A percentile compares a stretch with the other conserved stretches of the same genome.
Evolutionary conservation across 352 stramenopile genomes (phyloP).

Genomic region (Globisporangium camurandrum): DNA sequence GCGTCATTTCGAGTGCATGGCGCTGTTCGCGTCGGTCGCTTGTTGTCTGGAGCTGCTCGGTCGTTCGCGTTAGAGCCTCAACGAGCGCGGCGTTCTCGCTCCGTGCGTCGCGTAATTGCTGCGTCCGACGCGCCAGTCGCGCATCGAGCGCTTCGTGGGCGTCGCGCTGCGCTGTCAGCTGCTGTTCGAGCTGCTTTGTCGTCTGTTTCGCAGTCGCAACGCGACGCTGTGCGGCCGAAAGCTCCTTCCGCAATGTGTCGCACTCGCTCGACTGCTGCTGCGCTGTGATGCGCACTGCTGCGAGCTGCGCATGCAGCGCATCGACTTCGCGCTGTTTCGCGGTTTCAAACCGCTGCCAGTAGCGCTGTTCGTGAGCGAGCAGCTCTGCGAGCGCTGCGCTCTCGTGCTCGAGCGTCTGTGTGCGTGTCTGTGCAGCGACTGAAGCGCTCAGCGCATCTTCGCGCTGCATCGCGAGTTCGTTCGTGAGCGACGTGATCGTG

Average conservation of each 20-base stretch:
- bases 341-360: conserved; percentile 25
- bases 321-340: conserved; percentile 22
- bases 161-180: conserved; percentile 28
- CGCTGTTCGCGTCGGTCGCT: too few relatives aligned
- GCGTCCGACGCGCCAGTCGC: conserved; percentile 20
- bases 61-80: conserved; percentile 31
- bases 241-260: conserved; percentile 24
- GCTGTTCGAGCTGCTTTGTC: conserved; percentile 46
- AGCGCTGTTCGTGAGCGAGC: conserved; percentile 41
- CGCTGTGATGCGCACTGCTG: conserved; percentile 22
- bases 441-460: conserved; percentile 10
- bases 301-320: conserved; percentile 20
- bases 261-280: conserved; percentile 27
- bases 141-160: conserved; percentile 28
- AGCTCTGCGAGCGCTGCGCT: conserved; percentile 28
- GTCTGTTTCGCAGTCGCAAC: conserved; percentile 39
- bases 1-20: too few relatives aligned
- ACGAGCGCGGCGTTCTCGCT: conserved; percentile 54
- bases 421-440: conserved; percentile 9
- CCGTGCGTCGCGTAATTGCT: conserved; percentile 47
- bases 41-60: conserved; percentile 17
- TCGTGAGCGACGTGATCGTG: conserved; percentile 13
- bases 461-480: conserved; percentile 16
- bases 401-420: conserved; percentile 24
- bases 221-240: conserved; percentile 34